Evolutionary conservation across 192 early-diverging fungal genomes (phyloP).

Genomic region (Podila minutissima): DNA sequence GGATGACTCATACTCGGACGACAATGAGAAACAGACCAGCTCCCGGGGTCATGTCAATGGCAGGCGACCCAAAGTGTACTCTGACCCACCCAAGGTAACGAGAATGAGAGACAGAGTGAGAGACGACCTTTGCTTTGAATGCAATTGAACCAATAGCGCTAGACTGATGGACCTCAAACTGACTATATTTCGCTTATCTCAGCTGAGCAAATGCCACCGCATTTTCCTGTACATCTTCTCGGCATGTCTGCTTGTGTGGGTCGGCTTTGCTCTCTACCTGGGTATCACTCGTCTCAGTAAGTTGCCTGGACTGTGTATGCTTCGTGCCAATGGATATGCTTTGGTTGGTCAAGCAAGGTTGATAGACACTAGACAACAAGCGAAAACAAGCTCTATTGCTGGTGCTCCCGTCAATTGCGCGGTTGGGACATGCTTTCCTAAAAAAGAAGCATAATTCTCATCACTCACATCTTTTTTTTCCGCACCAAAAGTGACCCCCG

Average conservation of each 20-base stretch:
- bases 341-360: no score
- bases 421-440: background rate
- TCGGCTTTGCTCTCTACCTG: conserved; percentile 28
- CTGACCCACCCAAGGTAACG: conserved; percentile 33
- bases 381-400: no score
- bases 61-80: background rate
- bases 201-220: conserved; percentile 43
- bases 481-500: background rate
- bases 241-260: conserved; percentile 21
- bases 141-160: no score
- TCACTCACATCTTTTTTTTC: background rate
- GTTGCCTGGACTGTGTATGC: background rate
- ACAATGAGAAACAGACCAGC: conserved; percentile 20
- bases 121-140: no score
- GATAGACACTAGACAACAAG: no score
- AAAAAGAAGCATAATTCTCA: background rate
- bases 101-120: background rate
- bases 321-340: no score
- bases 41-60: background rate
- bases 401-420: no score
- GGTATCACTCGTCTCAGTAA: conserved; percentile 37
- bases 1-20: conserved; percentile 15
- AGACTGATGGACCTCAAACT: no score
- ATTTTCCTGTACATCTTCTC: conserved; percentile 27
- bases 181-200: background rate